Evolutionary conservation across 2,329 filamentous ascomycete species (phyloP).

Genomic region (Thyridium curvatum): DNA sequence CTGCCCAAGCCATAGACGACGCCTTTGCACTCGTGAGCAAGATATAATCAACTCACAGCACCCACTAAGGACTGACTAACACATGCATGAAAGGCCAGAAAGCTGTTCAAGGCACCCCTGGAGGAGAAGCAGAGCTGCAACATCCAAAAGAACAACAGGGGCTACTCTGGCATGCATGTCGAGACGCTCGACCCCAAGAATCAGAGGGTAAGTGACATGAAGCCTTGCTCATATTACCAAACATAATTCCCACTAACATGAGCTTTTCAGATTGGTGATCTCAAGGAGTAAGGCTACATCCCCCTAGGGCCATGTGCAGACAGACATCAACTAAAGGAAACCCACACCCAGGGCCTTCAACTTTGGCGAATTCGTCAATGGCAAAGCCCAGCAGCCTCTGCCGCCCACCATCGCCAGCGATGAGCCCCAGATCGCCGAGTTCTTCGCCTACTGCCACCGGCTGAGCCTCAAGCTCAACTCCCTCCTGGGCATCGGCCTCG

Average conservation of each 20-base stretch:
- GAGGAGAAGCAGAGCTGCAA: slow-evolving; percentile 69
- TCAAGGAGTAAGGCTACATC: slow-evolving; percentile 1
- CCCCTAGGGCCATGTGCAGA: no score
- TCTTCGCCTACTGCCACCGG: slow-evolving; percentile 63
- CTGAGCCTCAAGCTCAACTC: slow-evolving; percentile 69
- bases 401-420: slow-evolving; percentile 56
- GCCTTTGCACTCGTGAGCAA: slow-evolving; percentile 66
- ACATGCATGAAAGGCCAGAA: slow-evolving; percentile 47
- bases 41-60: background rate
- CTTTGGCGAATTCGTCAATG: slow-evolving; percentile 68
- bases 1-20: slow-evolving; percentile 55
- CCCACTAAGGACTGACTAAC: no score
- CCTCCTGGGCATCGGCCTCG: slow-evolving; percentile 73
- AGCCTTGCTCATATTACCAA: background rate
- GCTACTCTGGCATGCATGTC: slow-evolving; percentile 82
- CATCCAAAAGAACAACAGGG: slow-evolving; percentile 76
- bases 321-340: no score
- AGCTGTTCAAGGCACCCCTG: slow-evolving; percentile 64
- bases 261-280: background rate
- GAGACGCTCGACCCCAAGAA: slow-evolving; percentile 82
- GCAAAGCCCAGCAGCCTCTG: slow-evolving; percentile 70
- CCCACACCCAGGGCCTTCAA: slow-evolving; percentile 69
- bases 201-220: slow-evolving; percentile 59
- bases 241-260: no score
- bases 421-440: slow-evolving; percentile 56